Conservation (phyloP, 129 eudicot species). For the Gnaphalium uliginosum region DNA sequence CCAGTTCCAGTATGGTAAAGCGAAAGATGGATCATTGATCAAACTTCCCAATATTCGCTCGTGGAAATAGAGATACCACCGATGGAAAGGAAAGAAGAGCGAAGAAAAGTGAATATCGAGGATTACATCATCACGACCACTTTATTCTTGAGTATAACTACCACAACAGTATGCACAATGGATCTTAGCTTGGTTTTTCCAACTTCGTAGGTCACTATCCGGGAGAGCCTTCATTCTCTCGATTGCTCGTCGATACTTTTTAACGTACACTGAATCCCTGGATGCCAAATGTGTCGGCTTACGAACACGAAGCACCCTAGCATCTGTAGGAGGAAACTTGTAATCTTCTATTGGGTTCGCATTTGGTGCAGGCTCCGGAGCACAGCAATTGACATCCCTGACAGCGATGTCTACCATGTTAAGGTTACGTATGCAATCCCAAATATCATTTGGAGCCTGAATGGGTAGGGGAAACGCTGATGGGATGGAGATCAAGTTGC, state of each 20-base stretch:
- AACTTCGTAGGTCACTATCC: slow-evolving; percentile 39
- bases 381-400: not conserved
- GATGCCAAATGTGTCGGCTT: not conserved
- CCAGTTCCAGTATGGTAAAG: slow-evolving; percentile 54
- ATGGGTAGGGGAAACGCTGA: not conserved
- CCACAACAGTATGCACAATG: slow-evolving; percentile 52
- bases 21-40: slow-evolving; percentile 41
- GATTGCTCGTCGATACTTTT: slow-evolving; percentile 23
- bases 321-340: not conserved
- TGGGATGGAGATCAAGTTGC: slow-evolving; percentile 6
- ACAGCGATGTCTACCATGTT: not conserved
- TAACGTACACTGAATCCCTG: not conserved
- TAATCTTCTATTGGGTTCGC: not conserved
- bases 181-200: slow-evolving; percentile 39
- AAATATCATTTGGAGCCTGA: not conserved
- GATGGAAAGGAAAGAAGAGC: slow-evolving; percentile 59
- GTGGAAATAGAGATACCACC: slow-evolving; percentile 45
- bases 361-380: not conserved
- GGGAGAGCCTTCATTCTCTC: slow-evolving; percentile 43
- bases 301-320: not conserved
- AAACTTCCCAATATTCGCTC: slow-evolving; percentile 44
- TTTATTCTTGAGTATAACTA: slow-evolving; percentile 27
- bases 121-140: slow-evolving; percentile 5
- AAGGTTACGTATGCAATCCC: not conserved
- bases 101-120: slow-evolving; percentile 46